Conservation (phyloP, 306 rosid genomes). For the Pueraria montana region DNA sequence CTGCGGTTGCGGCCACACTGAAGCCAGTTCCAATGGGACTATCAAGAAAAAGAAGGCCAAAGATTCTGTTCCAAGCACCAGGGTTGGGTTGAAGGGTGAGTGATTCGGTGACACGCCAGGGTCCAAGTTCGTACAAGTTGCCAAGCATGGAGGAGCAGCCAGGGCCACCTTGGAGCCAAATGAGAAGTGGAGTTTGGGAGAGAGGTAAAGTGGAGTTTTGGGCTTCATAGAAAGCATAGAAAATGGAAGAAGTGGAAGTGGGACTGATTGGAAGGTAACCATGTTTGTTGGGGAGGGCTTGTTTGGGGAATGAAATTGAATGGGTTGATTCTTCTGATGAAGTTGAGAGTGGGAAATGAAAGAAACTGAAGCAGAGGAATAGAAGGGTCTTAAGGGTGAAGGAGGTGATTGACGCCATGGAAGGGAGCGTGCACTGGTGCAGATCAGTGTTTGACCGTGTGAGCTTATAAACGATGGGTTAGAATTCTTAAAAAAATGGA, state of each 20-base stretch:
- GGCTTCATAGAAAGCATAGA: conserved; percentile 76
- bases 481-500: no score
- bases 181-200: conserved; percentile 65
- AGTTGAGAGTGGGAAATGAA: neutral
- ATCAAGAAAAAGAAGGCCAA: conserved; percentile 72
- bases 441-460: neutral
- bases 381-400: no score
- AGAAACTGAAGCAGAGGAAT: neutral
- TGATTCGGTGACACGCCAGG: conserved; percentile 65
- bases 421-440: no score
- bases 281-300: conserved; percentile 68
- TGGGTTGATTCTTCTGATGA: neutral
- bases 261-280: conserved; percentile 67
- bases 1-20: conserved; percentile 58
- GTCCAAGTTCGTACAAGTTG: conserved; percentile 76
- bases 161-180: conserved; percentile 87
- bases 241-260: conserved; percentile 61
- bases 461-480: neutral
- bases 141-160: conserved; percentile 82
- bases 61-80: conserved; percentile 70
- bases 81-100: conserved; percentile 57
- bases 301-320: conserved; percentile 50
- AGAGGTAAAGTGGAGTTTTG: conserved; percentile 49
- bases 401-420: neutral
- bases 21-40: conserved; percentile 80